These are phyloP conservation scores for Penicillium chermesinum DNA, from an alignment of 495 filamentous ascomycete genomes.

Conservation along the genomic window DNA sequence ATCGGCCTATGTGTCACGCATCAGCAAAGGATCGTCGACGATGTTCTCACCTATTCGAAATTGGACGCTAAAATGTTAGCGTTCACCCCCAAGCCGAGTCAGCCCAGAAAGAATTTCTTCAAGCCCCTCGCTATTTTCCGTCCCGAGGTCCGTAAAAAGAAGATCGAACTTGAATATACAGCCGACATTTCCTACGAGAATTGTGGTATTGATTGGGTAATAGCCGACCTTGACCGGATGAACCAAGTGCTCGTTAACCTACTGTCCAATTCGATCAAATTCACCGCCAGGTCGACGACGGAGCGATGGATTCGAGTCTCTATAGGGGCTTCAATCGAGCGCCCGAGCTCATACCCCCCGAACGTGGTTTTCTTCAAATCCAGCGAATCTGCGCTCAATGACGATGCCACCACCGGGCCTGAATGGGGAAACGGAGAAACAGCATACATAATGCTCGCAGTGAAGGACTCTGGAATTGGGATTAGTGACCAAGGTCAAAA, in stretches of 20 bases:
- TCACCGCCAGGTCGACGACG: conserved; percentile 51
- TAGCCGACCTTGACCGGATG: conserved; percentile 64
- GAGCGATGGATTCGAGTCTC: conserved; percentile 62
- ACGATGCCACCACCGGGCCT: conserved; percentile 42
- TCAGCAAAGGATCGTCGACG: conserved; percentile 76
- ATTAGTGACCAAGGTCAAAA: conserved; percentile 68
- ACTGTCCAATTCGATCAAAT: conserved; percentile 75
- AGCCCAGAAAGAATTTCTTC: conserved; percentile 64
- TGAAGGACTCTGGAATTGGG: conserved; percentile 74
- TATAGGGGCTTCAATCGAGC: conserved; percentile 57
- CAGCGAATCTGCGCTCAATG: conserved; percentile 25
- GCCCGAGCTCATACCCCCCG: conserved; percentile 40
- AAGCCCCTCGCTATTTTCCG: conserved; percentile 69
- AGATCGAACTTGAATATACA: conserved; percentile 58
- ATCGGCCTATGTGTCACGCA: conserved; percentile 72
- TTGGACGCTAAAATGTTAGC: conserved; percentile 71
- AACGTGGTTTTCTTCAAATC: conserved; percentile 51
- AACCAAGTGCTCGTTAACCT: conserved; percentile 73
- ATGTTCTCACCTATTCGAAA: conserved; percentile 75
- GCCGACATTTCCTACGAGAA: conserved; percentile 52
- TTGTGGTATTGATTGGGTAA: conserved; percentile 59
- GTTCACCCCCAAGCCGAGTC: conserved; percentile 60
- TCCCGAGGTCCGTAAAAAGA: conserved; percentile 61
- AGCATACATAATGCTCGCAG: conserved; percentile 65
- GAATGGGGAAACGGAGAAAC: conserved; percentile 69